A percentile compares a stretch with the other conserved stretches of the same genome.
Conservation (phyloP, 768 basidiomycete species). For the Crassisporium funariophilum region DNA sequence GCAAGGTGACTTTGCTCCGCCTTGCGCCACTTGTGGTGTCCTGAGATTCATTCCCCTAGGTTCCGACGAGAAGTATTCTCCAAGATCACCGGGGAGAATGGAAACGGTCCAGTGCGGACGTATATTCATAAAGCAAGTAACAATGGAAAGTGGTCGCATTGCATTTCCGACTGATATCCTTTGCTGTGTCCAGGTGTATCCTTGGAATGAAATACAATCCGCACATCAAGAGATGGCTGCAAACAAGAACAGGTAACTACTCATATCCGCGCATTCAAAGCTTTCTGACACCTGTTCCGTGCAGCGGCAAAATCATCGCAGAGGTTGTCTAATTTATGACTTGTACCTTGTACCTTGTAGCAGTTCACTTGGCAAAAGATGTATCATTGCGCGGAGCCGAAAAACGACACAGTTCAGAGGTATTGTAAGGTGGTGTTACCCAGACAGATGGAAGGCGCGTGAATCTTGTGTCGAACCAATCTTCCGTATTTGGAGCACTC, state of each 20-base stretch:
- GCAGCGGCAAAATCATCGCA: constrained; percentile 50
- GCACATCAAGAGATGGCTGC: constrained; percentile 87
- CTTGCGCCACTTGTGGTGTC: not conserved
- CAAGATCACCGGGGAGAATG: constrained; percentile 58
- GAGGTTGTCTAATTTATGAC: constrained; percentile 34
- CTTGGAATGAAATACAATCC: constrained; percentile 75
- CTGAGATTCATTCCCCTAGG: constrained; percentile 27
- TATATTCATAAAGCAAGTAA: constrained; percentile 75
- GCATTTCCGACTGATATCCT: constrained; percentile 2
- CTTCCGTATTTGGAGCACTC: too few relatives aligned
- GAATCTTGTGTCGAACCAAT: too few relatives aligned
- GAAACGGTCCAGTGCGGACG: constrained; percentile 63
- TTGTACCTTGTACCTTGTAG: not conserved
- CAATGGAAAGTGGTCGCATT: constrained; percentile 6
- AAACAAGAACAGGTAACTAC: constrained; percentile 51
- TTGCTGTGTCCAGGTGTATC: constrained; percentile 58
- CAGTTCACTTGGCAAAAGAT: not conserved
- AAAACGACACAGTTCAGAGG: too few relatives aligned
- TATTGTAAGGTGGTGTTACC: too few relatives aligned
- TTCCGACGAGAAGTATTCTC: constrained; percentile 58
- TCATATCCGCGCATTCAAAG: constrained; percentile 4
- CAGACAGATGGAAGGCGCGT: too few relatives aligned
- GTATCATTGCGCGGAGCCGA: too few relatives aligned
- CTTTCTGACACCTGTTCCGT: constrained; percentile 4
- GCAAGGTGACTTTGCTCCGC: constrained; percentile 41